Evolutionary conservation across 73 alveolate species (phyloP).

Genomic region (Stentor roeselii): DNA sequence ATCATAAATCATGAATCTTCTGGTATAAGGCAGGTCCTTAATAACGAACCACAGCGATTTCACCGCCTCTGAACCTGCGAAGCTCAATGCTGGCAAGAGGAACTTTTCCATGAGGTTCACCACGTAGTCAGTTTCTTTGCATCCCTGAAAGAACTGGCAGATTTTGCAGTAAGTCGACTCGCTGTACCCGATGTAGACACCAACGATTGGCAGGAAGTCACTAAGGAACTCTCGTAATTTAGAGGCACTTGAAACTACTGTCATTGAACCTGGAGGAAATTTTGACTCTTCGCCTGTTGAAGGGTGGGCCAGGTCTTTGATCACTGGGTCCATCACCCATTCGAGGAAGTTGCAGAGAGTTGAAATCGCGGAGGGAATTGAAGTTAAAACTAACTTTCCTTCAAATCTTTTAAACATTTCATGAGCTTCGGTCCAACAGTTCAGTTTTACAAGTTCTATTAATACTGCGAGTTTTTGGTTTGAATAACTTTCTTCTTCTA

Average conservation of each 20-base stretch:
- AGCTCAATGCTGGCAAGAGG: neutral
- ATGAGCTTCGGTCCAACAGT: neutral
- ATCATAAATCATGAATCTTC: neutral
- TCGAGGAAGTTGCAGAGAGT: neutral
- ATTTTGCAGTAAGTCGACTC: neutral
- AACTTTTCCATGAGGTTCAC: neutral
- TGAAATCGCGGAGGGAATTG: neutral
- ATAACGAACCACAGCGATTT: neutral
- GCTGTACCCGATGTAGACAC: neutral
- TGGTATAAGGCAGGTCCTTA: neutral
- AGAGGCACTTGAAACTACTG: neutral
- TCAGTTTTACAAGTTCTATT: neutral
- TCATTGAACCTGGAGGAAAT: neutral
- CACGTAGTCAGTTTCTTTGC: neutral
- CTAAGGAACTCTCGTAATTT: neutral
- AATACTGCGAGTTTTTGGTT: neutral
- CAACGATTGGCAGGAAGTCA: neutral
- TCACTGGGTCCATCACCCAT: conserved; percentile 13
- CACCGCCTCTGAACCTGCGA: neutral
- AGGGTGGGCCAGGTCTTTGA: conserved; percentile 2
- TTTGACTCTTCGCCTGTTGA: neutral
- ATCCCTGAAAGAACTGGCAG: conserved; percentile 10
- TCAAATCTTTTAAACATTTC: neutral
- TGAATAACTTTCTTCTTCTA: neutral
- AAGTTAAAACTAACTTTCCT: neutral